Conservation (phyloP, 805 yeast genomes). For the Metschnikowia kunwiensis region DNA sequence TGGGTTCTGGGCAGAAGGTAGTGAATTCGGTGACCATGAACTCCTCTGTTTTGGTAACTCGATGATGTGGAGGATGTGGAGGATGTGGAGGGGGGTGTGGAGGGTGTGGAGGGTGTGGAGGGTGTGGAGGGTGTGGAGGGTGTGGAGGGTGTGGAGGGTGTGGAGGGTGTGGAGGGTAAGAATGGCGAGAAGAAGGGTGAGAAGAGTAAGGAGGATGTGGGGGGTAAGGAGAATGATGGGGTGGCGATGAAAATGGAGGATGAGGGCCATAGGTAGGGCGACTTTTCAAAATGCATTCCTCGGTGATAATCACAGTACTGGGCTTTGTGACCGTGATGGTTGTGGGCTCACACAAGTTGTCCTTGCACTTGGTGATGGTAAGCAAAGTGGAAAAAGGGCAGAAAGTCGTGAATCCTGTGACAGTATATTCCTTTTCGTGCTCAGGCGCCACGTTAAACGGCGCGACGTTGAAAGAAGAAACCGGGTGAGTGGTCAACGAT, state of each 20-base stretch:
- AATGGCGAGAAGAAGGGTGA: too few species aligned
- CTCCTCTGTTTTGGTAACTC: slow-evolving; percentile 22
- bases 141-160: too few species aligned
- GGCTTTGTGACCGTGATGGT: slow-evolving; percentile 30
- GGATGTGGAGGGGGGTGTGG: neutral
- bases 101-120: neutral
- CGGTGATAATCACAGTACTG: slow-evolving; percentile 33
- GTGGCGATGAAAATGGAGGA: slow-evolving; percentile 1
- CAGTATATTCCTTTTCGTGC: too few species aligned
- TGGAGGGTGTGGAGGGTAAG: too few species aligned
- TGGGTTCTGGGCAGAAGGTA: slow-evolving; percentile 39
- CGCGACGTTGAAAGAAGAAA: too few species aligned
- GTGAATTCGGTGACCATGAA: slow-evolving; percentile 35
- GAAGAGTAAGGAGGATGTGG: too few species aligned
- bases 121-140: too few species aligned
- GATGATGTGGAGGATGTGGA: neutral
- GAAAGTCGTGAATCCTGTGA: slow-evolving; percentile 37
- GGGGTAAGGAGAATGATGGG: too few species aligned
- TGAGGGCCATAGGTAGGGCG: slow-evolving; percentile 1
- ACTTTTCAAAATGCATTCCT: slow-evolving; percentile 29
- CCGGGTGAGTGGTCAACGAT: too few species aligned
- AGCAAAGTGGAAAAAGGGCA: slow-evolving; percentile 37
- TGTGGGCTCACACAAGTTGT: slow-evolving; percentile 27
- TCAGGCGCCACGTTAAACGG: too few species aligned
- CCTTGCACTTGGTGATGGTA: slow-evolving; percentile 33